Conservation (phyloP, 805 yeast species). For the Metschnikowia lunata region DNA sequence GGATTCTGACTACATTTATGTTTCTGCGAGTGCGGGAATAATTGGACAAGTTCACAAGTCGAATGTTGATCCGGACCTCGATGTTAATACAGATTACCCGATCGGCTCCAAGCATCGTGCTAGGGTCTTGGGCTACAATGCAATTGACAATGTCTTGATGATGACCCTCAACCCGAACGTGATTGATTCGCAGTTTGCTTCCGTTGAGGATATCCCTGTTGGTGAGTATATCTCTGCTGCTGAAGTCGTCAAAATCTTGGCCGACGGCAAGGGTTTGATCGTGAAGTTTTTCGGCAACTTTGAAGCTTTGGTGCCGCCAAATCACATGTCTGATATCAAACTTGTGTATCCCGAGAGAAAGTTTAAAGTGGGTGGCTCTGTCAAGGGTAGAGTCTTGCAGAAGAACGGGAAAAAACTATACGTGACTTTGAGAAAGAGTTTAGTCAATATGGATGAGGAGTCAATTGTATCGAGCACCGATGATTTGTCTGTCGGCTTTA, state of each 20-base stretch:
- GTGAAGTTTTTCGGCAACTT: slow-evolving; percentile 63
- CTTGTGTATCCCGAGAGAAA: slow-evolving; percentile 88
- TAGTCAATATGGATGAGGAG: slow-evolving; percentile 63
- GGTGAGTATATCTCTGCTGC: slow-evolving; percentile 60
- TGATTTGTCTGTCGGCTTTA: slow-evolving; percentile 41
- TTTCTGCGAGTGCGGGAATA: slow-evolving; percentile 49
- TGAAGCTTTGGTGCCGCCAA: slow-evolving; percentile 67
- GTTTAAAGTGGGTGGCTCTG: slow-evolving; percentile 78
- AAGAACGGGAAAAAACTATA: slow-evolving; percentile 47
- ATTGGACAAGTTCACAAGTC: slow-evolving; percentile 79
- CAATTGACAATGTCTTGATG: slow-evolving; percentile 60
- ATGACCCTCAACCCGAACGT: slow-evolving; percentile 66
- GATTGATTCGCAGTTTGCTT: slow-evolving; percentile 61
- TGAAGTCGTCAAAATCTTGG: slow-evolving; percentile 52
- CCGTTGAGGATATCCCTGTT: slow-evolving; percentile 65
- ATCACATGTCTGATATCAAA: slow-evolving; percentile 80
- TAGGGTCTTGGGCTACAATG: slow-evolving; percentile 68
- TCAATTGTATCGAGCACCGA: slow-evolving; percentile 41
- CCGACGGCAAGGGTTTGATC: slow-evolving; percentile 59
- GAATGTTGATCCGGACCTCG: slow-evolving; percentile 49
- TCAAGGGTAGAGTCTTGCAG: slow-evolving; percentile 66
- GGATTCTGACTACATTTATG: slow-evolving; percentile 53
- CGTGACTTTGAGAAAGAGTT: slow-evolving; percentile 77
- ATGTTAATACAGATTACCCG: slow-evolving; percentile 46
- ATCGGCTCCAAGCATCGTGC: slow-evolving; percentile 69